Base-by-base conservation (phyloP, 2,329 filamentous ascomycete genomes). In the Colletotrichum sp. region DNA sequence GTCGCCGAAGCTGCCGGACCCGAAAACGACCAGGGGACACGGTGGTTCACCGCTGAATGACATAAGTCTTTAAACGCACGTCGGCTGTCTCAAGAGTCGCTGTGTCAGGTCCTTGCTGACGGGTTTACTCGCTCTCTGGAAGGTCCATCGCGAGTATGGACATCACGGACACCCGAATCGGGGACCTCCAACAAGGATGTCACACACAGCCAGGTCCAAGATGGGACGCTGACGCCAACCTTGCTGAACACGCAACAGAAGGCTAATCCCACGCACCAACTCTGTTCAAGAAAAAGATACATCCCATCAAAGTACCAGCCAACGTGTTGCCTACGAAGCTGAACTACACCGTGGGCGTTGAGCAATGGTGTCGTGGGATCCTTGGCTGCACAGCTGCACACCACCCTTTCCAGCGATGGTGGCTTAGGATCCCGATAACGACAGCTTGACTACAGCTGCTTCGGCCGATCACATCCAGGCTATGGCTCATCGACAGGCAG, bases 181-280 rank as follows among this genome's bases (percentile, higher is more conserved):
- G 64, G 28, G 18, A 39, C 32, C 26, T 18, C 7, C 18, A 36
- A 26, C 64, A 68, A 24, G 74, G 70, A 74, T 69, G 70, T 34
- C n/a, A 39, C 21, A 68, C 65, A 60, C 28, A 18, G 21, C 30
- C 10, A 18, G 34, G 34, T 52, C 64, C 34, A 16, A 26, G 64
- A 69, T 61, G 59, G 70, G 43, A 76, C 59, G 59, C 65, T 43
- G 70, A 60, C 48, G 48, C 59, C 64, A 74, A 73, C 71, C 59
- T 65, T 68, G 65, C 59, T 52, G 65, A 71, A 61, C 57, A 65
- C 59, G 59, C 57, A 67, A 68, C 65, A 14, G 28, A 68, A 59
- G 43, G 64, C 59, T 73, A 39, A 65, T 69, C n/a, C 48, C 21
- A 73, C 32, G 10, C 24, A 39, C 64, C 32, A 59, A 65, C 59